Evolutionary conservation across 306 rosid species (phyloP).

Genomic region (Cucumis hystrix): DNA sequence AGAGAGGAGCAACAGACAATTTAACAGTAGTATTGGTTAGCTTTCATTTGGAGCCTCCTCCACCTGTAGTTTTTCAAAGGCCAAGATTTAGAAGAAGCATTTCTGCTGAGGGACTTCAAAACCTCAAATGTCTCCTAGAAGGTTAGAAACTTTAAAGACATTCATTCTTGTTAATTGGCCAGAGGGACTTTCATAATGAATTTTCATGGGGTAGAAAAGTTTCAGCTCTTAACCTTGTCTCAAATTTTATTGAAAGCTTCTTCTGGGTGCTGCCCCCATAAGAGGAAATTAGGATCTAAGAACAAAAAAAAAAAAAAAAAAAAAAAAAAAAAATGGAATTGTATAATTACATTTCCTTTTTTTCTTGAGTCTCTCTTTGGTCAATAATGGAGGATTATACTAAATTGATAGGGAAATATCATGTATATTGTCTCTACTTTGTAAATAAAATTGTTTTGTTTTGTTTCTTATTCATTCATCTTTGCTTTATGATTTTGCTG

Average conservation of each 20-base stretch:
- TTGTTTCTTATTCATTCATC: too few species aligned
- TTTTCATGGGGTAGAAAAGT: background rate
- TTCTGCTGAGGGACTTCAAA: slow-evolving; percentile 80
- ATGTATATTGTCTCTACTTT: background rate
- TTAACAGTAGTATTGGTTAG: slow-evolving; percentile 72
- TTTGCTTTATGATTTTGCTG: background rate
- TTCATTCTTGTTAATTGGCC: background rate
- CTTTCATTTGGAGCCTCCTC: slow-evolving; percentile 76
- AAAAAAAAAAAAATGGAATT: background rate
- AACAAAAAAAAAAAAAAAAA: background rate
- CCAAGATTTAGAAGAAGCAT: slow-evolving; percentile 63
- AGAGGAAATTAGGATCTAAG: background rate
- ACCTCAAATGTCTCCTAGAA: slow-evolving; percentile 44
- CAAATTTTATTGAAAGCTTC: background rate
- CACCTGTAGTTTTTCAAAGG: slow-evolving; percentile 41
- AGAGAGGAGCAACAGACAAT: slow-evolving; percentile 60
- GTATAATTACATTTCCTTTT: background rate
- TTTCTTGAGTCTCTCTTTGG: background rate
- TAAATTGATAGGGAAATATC: background rate
- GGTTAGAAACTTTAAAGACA: slow-evolving; percentile 6
- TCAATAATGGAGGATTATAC: background rate
- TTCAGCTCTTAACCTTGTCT: background rate
- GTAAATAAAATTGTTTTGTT: background rate
- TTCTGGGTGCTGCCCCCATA: background rate
- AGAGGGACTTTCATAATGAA: background rate